Evolutionary conservation across 192 early-diverging fungal genomes (phyloP).

Genomic region (Piromyces finnis): DNA sequence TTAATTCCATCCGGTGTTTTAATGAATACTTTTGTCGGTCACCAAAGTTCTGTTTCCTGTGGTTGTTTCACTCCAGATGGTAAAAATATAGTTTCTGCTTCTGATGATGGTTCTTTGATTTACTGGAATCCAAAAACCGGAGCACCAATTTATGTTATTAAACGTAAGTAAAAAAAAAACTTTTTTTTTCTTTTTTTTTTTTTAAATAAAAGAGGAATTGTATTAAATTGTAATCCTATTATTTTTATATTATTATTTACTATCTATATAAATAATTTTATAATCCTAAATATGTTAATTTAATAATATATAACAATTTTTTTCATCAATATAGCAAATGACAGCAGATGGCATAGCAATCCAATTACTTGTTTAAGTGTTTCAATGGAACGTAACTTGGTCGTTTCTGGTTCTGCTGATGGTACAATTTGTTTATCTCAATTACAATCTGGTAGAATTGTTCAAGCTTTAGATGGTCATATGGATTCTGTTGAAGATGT

Average conservation of each 20-base stretch:
- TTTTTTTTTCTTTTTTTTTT: too few relatives aligned
- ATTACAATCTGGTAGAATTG: slow-evolving; percentile 21
- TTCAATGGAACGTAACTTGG: slow-evolving; percentile 51
- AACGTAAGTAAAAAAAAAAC: too few relatives aligned
- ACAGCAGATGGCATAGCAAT: slow-evolving; percentile 70
- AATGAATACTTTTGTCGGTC: slow-evolving; percentile 90
- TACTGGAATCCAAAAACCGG: slow-evolving; percentile 92
- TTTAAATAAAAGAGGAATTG: too few relatives aligned
- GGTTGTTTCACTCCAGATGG: slow-evolving; percentile 85
- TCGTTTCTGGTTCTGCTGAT: slow-evolving; percentile 69
- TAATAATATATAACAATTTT: neutral
- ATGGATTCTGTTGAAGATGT: slow-evolving; percentile 75
- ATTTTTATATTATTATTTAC: too few relatives aligned
- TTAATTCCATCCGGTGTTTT: slow-evolving; percentile 63
- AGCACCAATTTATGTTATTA: slow-evolving; percentile 33
- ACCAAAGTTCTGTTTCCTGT: slow-evolving; percentile 62
- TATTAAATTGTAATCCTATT: too few relatives aligned
- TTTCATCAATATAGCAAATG: slow-evolving; percentile 13
- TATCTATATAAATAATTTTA: too few relatives aligned
- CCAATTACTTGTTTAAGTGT: slow-evolving; percentile 58
- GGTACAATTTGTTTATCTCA: slow-evolving; percentile 40
- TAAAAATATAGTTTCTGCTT: slow-evolving; percentile 63
- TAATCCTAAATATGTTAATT: too few relatives aligned
- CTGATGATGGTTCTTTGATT: slow-evolving; percentile 64
- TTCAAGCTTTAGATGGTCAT: slow-evolving; percentile 66